Evolutionary conservation across 1,139 yeast species (phyloP), one percentile per base, ranked within the genome.

Genomic region (Suhomyces wounanorum): DNA sequence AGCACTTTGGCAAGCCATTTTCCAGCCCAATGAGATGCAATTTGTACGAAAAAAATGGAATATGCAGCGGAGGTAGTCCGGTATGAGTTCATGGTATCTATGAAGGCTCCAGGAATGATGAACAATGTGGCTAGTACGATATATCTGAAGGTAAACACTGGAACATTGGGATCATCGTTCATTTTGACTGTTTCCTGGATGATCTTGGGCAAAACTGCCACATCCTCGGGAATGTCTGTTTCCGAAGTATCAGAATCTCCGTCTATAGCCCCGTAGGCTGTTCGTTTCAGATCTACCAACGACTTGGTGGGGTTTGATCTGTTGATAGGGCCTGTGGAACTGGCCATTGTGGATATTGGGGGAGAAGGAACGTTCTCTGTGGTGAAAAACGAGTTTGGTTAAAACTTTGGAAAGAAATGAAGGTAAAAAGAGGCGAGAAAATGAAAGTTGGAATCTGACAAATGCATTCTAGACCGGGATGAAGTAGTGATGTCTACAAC

Each of bases 21-120:
- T 3, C 65, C 65, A 2, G 58, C 57, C 64, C 64, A 60, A 40
- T 61, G 64, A 23, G 57, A 54, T 8, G 55, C 63, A 16, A 61
- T 60, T 42, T 61, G 65, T 2, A 61, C 65, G 44, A 60, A 61
- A 46, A 61, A 60, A n/a, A 61, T 61, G 40, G 62, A 59, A 36
- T 61, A 61, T 9, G 63, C 62, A 8, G 64, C 64, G 13, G 63
- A 57, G 3, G 64, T 60, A n/a, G 65, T 60, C 6, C 65, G 48
- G 53, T 57, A 61, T 11, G 63, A 57, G 49, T 61, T 61, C 59
- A 61, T 54, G 11, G 63, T 59, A 41, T 59, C 63, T n/a, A 61
- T 57, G 38, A 61, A 59, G 11, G 65, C 65, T 3, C 64, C 65
- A 1, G 65, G 65, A 10, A 60, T 47, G n/a, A 61, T 55, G 47